These are phyloP conservation scores for Globisporangium carolinianum DNA, from an alignment of 352 stramenopile genomes.

Conservation along the genomic window DNA sequence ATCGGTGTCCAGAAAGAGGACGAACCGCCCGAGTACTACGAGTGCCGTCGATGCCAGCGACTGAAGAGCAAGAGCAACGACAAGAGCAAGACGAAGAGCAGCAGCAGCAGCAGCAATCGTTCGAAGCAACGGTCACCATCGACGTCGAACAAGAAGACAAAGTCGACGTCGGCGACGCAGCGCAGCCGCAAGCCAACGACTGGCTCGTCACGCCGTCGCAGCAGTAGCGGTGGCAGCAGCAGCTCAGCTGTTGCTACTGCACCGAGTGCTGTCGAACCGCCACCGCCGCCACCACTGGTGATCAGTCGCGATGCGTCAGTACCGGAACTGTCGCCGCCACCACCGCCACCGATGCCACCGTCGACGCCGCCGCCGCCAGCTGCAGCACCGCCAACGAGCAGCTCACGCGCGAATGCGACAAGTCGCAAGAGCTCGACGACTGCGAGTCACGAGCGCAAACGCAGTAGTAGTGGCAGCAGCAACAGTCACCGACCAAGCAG, in stretches of 20 bases:
- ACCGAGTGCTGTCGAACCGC: background rate
- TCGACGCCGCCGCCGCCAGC: constrained; percentile 10
- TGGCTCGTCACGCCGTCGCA: constrained; percentile 4
- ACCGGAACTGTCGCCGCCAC: constrained; percentile 7
- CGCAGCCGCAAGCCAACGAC: constrained; percentile 6
- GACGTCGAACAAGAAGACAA: constrained; percentile 16
- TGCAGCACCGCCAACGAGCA: background rate
- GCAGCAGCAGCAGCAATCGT: background rate
- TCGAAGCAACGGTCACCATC: constrained; percentile 2
- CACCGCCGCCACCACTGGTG: constrained; percentile 9
- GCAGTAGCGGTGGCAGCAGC: constrained; percentile 6
- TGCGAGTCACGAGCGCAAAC: constrained; percentile 6
- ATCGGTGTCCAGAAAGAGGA: constrained; percentile 43
- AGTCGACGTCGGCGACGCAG: background rate
- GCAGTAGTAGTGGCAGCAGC: constrained; percentile 5
- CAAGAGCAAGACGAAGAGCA: constrained; percentile 1
- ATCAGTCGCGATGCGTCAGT: constrained; percentile 16
- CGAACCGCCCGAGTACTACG: constrained; percentile 44
- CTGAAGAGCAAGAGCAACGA: background rate
- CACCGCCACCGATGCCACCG: constrained; percentile 13
- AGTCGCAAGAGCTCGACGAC: background rate
- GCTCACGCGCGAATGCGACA: background rate
- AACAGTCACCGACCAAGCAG: constrained; percentile 10
- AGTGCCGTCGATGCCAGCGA: constrained; percentile 36
- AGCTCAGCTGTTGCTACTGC: background rate